These are phyloP conservation scores for slime mould (Dictyostelium discoideum) DNA, from an alignment of 78 protist genomes.

Conservation along the genomic window DNA sequence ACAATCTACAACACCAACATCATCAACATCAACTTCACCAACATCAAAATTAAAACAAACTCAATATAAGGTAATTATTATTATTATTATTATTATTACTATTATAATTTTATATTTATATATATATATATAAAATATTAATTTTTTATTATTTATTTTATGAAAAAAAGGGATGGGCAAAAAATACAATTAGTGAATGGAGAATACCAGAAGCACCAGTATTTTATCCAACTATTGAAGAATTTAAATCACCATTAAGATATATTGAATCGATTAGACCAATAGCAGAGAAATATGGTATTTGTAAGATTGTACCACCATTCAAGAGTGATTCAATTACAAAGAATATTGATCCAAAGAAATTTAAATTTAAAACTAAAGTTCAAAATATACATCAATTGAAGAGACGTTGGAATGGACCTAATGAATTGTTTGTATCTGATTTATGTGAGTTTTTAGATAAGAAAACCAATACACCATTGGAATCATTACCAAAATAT, in stretches of 20 bases:
- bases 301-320: conserved; percentile 82
- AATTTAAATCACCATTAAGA: conserved; percentile 77
- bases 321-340: conserved; percentile 13
- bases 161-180: conserved; percentile 32
- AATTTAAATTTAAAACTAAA: conserved; percentile 77
- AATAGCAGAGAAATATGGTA: conserved; percentile 81
- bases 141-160: neutral
- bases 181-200: conserved; percentile 41
- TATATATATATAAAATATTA: neutral
- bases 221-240: conserved; percentile 81
- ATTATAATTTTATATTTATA: neutral
- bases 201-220: conserved; percentile 85
- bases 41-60: conserved; percentile 3
- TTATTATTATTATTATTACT: neutral
- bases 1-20: neutral
- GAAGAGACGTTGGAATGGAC: conserved; percentile 76
- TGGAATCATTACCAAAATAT: conserved; percentile 38
- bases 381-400: conserved; percentile 80
- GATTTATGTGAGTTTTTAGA: conserved; percentile 45
- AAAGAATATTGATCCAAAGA: conserved; percentile 15
- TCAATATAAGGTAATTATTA: neutral
- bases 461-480: conserved; percentile 9
- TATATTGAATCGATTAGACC: conserved; percentile 73
- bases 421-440: conserved; percentile 50
- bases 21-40: conserved; percentile 14